Evolutionary conservation across 345 rosid species (phyloP).

Genomic region (Brassica cretica): DNA sequence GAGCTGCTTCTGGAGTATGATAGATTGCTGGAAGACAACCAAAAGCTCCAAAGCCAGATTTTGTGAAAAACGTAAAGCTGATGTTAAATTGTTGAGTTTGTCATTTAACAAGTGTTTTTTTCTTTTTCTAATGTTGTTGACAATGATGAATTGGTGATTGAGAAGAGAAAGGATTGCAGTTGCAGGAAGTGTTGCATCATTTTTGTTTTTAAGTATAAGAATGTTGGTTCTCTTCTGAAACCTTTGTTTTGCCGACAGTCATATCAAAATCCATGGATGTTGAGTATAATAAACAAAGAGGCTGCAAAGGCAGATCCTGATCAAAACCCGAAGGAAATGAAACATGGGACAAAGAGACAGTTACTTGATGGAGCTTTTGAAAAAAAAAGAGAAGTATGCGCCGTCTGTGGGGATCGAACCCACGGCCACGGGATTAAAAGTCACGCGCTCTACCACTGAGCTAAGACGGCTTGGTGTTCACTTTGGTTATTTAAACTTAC

Average conservation of each 20-base stretch:
- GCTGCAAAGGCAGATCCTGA: background rate
- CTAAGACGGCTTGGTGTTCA: slow-evolving; percentile 7
- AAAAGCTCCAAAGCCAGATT: slow-evolving; percentile 73
- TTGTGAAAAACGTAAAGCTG: slow-evolving; percentile 14
- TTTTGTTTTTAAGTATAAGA: slow-evolving; percentile 18
- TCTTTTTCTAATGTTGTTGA: background rate
- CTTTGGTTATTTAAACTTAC: accelerated
- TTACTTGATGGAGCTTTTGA: background rate
- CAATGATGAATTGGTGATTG: slow-evolving; percentile 1
- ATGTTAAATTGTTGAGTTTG: slow-evolving; percentile 5
- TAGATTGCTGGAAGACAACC: slow-evolving; percentile 82
- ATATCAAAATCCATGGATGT: background rate
- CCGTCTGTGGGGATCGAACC: slow-evolving; percentile 21
- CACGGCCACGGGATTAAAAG: slow-evolving; percentile 24
- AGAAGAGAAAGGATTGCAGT: slow-evolving; percentile 13
- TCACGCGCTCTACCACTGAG: slow-evolving; percentile 26
- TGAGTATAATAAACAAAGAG: background rate
- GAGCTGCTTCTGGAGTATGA: slow-evolving; percentile 91
- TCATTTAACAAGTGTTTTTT: background rate
- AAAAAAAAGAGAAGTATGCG: background rate
- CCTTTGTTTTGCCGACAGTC: background rate
- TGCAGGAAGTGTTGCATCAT: slow-evolving; percentile 13
- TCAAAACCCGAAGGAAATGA: background rate
- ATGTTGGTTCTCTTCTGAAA: slow-evolving; percentile 10
- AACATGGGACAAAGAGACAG: background rate